Evolutionary conservation across 1,284 basidiomycete species (phyloP).

Genomic region (Ustilago xerochloae): DNA sequence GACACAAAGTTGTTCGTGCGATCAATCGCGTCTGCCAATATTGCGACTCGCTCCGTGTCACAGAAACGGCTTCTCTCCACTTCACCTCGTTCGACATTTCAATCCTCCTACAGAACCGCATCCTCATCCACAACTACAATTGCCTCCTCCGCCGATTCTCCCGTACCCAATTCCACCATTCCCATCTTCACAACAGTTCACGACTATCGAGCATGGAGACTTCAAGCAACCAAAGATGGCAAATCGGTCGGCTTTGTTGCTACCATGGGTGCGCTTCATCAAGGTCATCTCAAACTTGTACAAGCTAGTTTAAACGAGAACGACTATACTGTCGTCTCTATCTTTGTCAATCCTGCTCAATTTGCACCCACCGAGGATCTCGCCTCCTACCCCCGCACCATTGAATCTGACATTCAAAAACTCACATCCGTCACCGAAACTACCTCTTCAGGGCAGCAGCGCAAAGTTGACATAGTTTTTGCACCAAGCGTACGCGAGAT

Average conservation of each 20-base stretch:
- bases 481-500: conserved; percentile 69
- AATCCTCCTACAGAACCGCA: background rate
- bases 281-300: conserved; percentile 86
- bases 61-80: conserved; percentile 6
- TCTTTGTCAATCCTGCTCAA: conserved; percentile 98
- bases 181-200: conserved; percentile 80
- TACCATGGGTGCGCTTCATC: conserved; percentile 96
- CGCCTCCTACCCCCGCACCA: conserved; percentile 85
- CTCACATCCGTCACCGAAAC: conserved; percentile 38
- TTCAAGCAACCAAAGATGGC: conserved; percentile 70
- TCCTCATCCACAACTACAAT: conserved; percentile 8
- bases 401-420: conserved; percentile 54
- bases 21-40: background rate
- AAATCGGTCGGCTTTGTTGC: conserved; percentile 84
- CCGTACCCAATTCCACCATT: conserved; percentile 72
- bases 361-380: conserved; percentile 97
- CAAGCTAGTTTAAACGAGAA: conserved; percentile 79
- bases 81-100: background rate
- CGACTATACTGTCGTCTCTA: conserved; percentile 88
- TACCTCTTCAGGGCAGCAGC: background rate
- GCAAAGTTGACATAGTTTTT: conserved; percentile 47
- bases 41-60: background rate
- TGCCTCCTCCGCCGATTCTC: conserved; percentile 29
- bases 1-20: background rate
- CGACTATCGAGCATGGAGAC: conserved; percentile 81